Conservation (phyloP, 805 yeast species). For the Yarrowia keelungensis region DNA sequence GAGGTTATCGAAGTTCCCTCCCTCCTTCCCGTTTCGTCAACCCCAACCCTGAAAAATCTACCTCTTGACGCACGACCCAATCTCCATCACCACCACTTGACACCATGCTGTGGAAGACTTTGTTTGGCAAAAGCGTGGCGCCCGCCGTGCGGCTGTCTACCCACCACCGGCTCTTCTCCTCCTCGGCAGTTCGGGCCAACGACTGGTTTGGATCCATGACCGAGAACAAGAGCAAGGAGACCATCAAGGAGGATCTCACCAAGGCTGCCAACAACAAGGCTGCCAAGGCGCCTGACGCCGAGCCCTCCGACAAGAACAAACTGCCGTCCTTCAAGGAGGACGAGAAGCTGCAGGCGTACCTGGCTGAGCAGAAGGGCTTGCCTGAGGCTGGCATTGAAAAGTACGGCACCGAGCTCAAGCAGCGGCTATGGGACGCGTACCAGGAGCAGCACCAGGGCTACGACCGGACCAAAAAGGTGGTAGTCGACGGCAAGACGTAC, state of each 20-base stretch:
- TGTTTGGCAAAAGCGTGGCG: conserved; percentile 9
- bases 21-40: no score
- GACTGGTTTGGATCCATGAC: conserved; percentile 39
- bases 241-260: conserved; percentile 4
- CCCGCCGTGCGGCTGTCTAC: not conserved
- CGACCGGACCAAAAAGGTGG: conserved; percentile 64
- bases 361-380: conserved; percentile 12
- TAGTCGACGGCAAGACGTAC: conserved; percentile 57
- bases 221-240: conserved; percentile 27
- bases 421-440: conserved; percentile 32
- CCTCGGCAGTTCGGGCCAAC: conserved; percentile 1
- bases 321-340: conserved; percentile 21
- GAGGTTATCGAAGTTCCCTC: no score
- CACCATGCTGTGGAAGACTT: not conserved
- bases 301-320: conserved; percentile 1
- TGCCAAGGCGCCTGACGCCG: not conserved
- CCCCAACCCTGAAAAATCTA: conserved; percentile 3
- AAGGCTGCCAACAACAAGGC: not conserved
- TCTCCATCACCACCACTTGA: not conserved
- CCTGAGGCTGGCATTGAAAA: not conserved
- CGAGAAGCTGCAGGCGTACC: conserved; percentile 16
- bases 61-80: not conserved
- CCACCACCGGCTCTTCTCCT: conserved; percentile 7
- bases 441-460: conserved; percentile 56
- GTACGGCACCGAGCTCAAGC: conserved; percentile 30